Evolutionary conservation across 495 filamentous ascomycete species (phyloP), one percentile per base, ranked within the genome.

Genomic region (Aspergillus asperescens): DNA sequence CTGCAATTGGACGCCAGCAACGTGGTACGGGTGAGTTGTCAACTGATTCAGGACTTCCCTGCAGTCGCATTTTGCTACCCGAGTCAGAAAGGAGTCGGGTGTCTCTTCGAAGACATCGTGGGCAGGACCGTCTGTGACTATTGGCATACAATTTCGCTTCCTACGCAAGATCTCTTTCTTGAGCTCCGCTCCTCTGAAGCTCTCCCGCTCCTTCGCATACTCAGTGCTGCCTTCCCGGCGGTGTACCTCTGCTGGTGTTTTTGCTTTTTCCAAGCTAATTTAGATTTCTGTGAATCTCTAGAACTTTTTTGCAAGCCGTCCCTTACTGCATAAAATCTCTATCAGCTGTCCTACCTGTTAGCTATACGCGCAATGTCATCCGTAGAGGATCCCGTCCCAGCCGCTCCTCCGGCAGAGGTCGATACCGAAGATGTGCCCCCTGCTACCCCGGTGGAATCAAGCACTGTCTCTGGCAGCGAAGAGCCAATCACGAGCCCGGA

Each of bases 401-500:
- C 57, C 23, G 39, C 47, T 24, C 42, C 56, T 37, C 55, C 64
- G n/a, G 54, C 56, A 23, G 56, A 70, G 51, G 43, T 55, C 1
- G 65, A 68, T 8, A 44, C 57, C 15, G 69, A 75, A 19, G 57
- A 58, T 39, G 62, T 60, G 19, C 63, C 70, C 20, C 71, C 73
- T 6, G 68, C 68, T 15, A 75, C 73, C 32, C 71, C 71, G 5
- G 64, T 73, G 20, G 70, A 74, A 22, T 65, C 69, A 16, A 62
- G 62, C 10, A 18, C 68, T 20, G 42, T 70, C 19, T 74, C 73
- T n/a, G 69, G 67, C 16, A 60, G 63, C 27, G 72, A 76, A 41
- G 73, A 71, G 16, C 52, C 62, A 19, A 32, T 53, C 53, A 67
- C 67, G 7, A 75, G 71, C 53, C 73, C 73, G 4, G 71, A 75